Conservation (phyloP, 352 stramenopile genomes). For the Phytopythium chamaehyphon region DNA sequence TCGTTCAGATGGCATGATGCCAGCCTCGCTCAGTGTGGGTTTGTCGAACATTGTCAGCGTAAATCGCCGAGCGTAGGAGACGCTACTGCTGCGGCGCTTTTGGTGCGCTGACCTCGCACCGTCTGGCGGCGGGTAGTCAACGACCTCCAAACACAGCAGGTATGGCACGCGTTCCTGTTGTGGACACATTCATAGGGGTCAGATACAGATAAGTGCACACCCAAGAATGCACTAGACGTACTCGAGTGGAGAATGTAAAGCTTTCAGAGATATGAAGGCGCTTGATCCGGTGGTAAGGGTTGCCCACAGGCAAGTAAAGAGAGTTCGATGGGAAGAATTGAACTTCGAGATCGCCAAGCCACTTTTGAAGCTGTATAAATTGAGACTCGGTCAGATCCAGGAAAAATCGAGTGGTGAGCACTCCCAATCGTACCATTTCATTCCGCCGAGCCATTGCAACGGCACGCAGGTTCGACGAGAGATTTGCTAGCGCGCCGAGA, state of each 20-base stretch:
- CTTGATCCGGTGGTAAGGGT: constrained; percentile 74
- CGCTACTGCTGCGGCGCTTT: constrained; percentile 36
- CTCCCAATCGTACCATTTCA: constrained; percentile 70
- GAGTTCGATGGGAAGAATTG: constrained; percentile 77
- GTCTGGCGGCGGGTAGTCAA: constrained; percentile 54
- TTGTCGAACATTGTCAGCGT: constrained; percentile 66
- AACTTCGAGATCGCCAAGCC: constrained; percentile 56
- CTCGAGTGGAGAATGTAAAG: constrained; percentile 79
- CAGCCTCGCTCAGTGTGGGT: constrained; percentile 30
- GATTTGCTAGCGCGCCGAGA: constrained; percentile 56
- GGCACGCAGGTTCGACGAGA: constrained; percentile 70
- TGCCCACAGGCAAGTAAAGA: constrained; percentile 74
- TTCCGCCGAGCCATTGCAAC: constrained; percentile 55
- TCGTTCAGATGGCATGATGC: constrained; percentile 25
- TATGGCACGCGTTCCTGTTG: constrained; percentile 71
- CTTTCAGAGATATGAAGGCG: constrained; percentile 73
- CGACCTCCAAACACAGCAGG: constrained; percentile 70
- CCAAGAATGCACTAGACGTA: constrained; percentile 7
- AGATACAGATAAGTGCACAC: not conserved
- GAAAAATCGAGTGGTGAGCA: too few relatives aligned
- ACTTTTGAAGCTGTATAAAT: constrained; percentile 47
- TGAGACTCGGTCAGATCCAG: not conserved
- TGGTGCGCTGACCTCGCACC: constrained; percentile 13
- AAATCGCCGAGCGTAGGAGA: constrained; percentile 56
- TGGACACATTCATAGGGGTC: not conserved